phyloP scores from a whole-genome alignment of 306 rosid genomes.

The Cucurbita maxima region DNA sequence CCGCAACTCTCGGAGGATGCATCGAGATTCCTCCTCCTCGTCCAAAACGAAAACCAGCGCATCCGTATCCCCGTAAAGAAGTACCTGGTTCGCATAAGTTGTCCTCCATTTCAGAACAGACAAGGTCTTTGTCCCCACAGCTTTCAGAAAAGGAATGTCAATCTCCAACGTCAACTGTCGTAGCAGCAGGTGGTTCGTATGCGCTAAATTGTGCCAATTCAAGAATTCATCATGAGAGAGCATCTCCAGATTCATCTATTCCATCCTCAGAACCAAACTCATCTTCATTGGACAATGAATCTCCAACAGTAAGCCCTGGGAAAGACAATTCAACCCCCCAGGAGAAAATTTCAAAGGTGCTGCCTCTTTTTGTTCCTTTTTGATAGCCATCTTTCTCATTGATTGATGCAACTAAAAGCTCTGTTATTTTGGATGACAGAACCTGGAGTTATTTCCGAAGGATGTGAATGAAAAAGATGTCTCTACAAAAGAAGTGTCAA shows the following conservation, averaged over 20 bases:
- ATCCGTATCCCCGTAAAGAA: conserved; percentile 79
- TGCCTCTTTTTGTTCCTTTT: conserved; percentile 7
- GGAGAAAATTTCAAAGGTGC: conserved; percentile 33
- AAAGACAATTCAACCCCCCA: conserved; percentile 13
- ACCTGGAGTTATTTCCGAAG: conserved; percentile 21
- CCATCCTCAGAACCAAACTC: conserved; percentile 23
- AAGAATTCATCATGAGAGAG: conserved; percentile 27
- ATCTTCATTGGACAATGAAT: conserved; percentile 19
- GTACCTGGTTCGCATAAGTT: conserved; percentile 20
- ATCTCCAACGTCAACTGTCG: conserved; percentile 50
- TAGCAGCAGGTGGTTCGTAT: conserved; percentile 35
- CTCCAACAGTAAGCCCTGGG: conserved; percentile 15
- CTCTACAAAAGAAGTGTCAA: conserved; percentile 23
- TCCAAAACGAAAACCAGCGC: conserved; percentile 70
- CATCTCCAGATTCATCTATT: conserved; percentile 40
- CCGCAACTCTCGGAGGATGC: conserved; percentile 20
- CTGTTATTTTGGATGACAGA: conserved; percentile 23
- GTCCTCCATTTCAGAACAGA: conserved; percentile 17
- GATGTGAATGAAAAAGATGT: conserved; percentile 20
- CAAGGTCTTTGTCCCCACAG: conserved; percentile 33
- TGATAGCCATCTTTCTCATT: neutral
- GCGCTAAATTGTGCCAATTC: conserved; percentile 32
- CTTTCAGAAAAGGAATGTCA: conserved; percentile 42
- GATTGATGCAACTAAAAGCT: neutral
- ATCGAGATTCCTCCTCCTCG: conserved; percentile 85